phyloP scores from a whole-genome alignment of 2,329 filamentous ascomycete genomes.

The Emergomyces orientalis region DNA sequence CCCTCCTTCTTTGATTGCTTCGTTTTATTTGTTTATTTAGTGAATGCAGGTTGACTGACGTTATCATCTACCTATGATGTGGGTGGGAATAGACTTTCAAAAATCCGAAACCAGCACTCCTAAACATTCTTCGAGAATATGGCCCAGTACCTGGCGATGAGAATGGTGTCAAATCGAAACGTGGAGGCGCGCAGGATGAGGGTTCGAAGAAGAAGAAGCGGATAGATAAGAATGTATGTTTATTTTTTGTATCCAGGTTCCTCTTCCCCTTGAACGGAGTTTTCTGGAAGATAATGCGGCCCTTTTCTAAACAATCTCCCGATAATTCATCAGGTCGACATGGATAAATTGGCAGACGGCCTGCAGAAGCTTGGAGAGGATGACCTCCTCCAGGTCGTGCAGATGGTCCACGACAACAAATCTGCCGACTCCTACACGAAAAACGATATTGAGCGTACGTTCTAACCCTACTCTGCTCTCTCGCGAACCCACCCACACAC shows the following conservation, averaged over 20 bases:
- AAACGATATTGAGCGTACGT: slow-evolving; percentile 89
- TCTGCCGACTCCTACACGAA: slow-evolving; percentile 88
- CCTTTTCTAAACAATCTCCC: not conserved
- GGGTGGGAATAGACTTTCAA: slow-evolving; percentile 59
- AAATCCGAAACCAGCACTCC: slow-evolving; percentile 80
- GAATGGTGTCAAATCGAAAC: slow-evolving; percentile 56
- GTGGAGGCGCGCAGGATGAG: slow-evolving; percentile 46
- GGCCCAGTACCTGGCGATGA: slow-evolving; percentile 71
- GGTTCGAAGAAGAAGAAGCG: slow-evolving; percentile 69
- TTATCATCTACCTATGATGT: not conserved
- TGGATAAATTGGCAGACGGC: slow-evolving; percentile 92
- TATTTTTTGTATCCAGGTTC: not conserved
- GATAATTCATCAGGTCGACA: slow-evolving; percentile 52
- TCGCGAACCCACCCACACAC: not conserved
- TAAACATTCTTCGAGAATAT: slow-evolving; percentile 69
- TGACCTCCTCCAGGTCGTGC: slow-evolving; percentile 85
- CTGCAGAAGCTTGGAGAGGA: slow-evolving; percentile 85
- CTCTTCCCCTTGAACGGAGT: not conserved
- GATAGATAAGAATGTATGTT: slow-evolving; percentile 49
- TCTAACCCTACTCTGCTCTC: not conserved
- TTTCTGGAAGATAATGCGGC: not conserved
- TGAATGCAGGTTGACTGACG: slow-evolving; percentile 1
- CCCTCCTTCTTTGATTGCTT: slow-evolving; percentile 1
- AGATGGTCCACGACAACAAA: slow-evolving; percentile 98
- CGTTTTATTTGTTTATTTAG: not conserved